Base-by-base conservation (phyloP, 2,329 filamentous ascomycete genomes). In the Fusarium multiceps region DNA sequence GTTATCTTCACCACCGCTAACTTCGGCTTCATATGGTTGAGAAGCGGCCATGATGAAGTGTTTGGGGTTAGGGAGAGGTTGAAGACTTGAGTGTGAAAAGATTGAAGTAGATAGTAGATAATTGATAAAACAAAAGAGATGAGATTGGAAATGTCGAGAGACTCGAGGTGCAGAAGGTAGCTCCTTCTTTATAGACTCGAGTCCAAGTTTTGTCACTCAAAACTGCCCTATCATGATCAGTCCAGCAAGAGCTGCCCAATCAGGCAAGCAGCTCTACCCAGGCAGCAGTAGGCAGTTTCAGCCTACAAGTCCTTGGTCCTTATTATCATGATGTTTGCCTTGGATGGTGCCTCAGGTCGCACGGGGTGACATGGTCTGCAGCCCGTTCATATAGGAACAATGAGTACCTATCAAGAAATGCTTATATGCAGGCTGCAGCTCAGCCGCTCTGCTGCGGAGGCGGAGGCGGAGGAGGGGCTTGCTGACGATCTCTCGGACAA, bases 201-300 rank as follows among this genome's bases (percentile, higher is more conserved):
- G 32, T 21, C 18, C 20, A 45, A 32, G 28, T 28, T 46, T 34
- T 43, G 59, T 49, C 45, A 59, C 51, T 55, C 16, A 9, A 28
- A 32, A 28, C 27, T 28, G 53, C 32, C 50, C 54, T 65, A 40
- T 49, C 56, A 53, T 37, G n/a, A 21, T 28, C 23, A 45, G 7
- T 16, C 50, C 21, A 7, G 8, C 14, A 25, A 16, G 30, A 11
- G 8, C 16, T 6, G 3, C 16, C 62, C 60, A 65, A 54, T 55
- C 40, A 69, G 55, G 25, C 20, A 37, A 55, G 41, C 28, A 53
- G 51, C 48, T 67, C 41, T 57, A 30, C 37, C 25, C 55, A 71
- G 68, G 68, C 68, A 71, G 68, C 68, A 71, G 53, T 32, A 57
- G 47, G 34, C 25, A 50, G 20, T 32, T 61, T 34, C 20, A 46